Evolutionary conservation across 179 eudicot genomes (phyloP).

Genomic region (Drosera spatulata): DNA sequence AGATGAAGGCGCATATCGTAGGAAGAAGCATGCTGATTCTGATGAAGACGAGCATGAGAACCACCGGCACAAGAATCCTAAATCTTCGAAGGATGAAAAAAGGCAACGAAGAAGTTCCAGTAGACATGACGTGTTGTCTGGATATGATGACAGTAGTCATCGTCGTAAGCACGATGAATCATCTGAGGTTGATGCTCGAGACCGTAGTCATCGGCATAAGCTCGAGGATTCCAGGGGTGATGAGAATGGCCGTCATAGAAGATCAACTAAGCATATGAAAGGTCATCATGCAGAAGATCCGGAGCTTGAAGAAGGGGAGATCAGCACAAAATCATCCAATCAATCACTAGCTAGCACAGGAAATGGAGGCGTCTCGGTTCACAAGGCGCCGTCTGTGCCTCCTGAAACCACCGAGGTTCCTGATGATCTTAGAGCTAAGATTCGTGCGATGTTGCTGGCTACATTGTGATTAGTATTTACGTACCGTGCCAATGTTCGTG

Average conservation of each 20-base stretch:
- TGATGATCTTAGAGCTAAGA: conserved; percentile 91
- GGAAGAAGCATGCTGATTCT: conserved; percentile 2
- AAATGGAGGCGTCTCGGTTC: conserved; percentile 14
- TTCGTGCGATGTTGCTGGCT: conserved; percentile 89
- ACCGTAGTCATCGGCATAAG: conserved; percentile 9
- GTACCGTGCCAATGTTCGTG: no score
- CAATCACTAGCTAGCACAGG: conserved; percentile 32
- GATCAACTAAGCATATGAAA: conserved; percentile 25
- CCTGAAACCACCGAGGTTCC: conserved; percentile 55
- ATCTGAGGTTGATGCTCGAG: conserved; percentile 27
- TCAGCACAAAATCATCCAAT: conserved; percentile 43
- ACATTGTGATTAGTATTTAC: conserved; percentile 19
- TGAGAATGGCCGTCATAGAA: conserved; percentile 11
- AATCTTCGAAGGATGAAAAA: background rate
- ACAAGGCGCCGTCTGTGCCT: conserved; percentile 40
- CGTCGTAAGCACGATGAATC: conserved; percentile 7
- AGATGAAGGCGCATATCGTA: background rate
- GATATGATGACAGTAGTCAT: background rate
- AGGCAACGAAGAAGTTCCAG: background rate
- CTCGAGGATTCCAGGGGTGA: conserved; percentile 9
- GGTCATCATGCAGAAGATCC: conserved; percentile 26
- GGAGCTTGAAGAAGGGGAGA: conserved; percentile 88
- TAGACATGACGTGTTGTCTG: background rate
- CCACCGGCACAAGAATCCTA: background rate
- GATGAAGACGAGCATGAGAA: background rate